These are phyloP conservation scores for Tulasnella sp. DNA, from an alignment of 768 basidiomycete species.

Conservation along the genomic window DNA sequence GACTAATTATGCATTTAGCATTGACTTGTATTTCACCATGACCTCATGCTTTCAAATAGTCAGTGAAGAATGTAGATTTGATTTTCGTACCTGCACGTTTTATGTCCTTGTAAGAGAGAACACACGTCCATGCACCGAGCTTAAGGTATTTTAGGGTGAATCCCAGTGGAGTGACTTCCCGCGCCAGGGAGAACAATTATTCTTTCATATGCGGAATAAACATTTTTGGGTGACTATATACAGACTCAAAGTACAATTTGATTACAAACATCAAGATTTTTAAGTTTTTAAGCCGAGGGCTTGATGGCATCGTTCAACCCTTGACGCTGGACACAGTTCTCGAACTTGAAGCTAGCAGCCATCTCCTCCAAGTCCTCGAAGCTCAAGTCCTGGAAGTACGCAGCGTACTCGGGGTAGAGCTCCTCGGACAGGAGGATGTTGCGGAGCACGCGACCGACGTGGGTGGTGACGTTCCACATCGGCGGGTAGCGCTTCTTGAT, in stretches of 20 bases:
- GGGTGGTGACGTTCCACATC: slow-evolving; percentile 44
- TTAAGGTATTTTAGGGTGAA: too few relatives aligned
- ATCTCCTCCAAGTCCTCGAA: slow-evolving; percentile 48
- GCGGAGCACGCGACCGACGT: slow-evolving; percentile 43
- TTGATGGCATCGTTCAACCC: slow-evolving; percentile 42
- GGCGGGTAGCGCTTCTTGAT: slow-evolving; percentile 45
- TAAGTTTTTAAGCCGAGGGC: slow-evolving; percentile 10
- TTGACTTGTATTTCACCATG: slow-evolving; percentile 1
- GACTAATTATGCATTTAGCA: neutral
- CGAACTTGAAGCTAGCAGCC: slow-evolving; percentile 51
- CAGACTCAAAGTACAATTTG: neutral
- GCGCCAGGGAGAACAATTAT: neutral
- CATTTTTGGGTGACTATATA: neutral
- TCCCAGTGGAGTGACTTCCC: too few relatives aligned
- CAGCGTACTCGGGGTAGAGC: slow-evolving; percentile 43
- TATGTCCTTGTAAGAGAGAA: too few relatives aligned
- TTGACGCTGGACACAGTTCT: slow-evolving; percentile 48
- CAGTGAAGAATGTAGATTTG: neutral
- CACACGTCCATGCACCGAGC: too few relatives aligned
- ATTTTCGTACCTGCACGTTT: too few relatives aligned
- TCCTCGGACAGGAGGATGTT: slow-evolving; percentile 48
- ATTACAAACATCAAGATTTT: neutral
- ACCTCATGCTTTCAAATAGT: neutral
- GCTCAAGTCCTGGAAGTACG: slow-evolving; percentile 45
- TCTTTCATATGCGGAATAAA: neutral